Evolutionary conservation across 2,329 filamentous ascomycete genomes (phyloP).

Genomic region (Pyrenophora teres): DNA sequence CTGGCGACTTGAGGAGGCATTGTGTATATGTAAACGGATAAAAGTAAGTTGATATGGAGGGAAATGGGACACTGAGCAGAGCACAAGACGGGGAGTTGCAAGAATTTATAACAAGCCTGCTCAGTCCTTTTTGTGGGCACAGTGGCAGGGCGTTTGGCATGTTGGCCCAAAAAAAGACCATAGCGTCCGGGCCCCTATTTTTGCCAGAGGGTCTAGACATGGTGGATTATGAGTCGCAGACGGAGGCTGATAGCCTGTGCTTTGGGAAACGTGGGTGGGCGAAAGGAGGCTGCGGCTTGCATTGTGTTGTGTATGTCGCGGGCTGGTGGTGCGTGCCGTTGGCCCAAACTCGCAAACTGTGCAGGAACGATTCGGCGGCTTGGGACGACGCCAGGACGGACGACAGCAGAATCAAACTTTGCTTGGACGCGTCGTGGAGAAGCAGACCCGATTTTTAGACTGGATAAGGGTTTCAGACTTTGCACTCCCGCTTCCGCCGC

Average conservation of each 20-base stretch:
- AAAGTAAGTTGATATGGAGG: background rate
- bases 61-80: constrained; percentile 4
- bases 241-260: constrained; percentile 16
- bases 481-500: constrained; percentile 9
- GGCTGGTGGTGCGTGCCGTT: constrained; percentile 11
- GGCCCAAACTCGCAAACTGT: constrained; percentile 1
- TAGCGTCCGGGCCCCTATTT: constrained; percentile 13
- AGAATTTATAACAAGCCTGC: constrained; percentile 9
- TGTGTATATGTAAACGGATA: background rate
- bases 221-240: constrained; percentile 16
- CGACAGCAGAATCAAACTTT: too few species aligned
- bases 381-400: constrained; percentile 4
- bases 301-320: constrained; percentile 16
- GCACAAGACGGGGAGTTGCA: background rate
- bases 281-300: constrained; percentile 14
- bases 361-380: constrained; percentile 9
- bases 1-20: constrained; percentile 21
- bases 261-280: constrained; percentile 15
- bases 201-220: constrained; percentile 17
- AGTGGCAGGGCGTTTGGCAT: constrained; percentile 7
- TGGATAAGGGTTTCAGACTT: constrained; percentile 16
- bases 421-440: constrained; percentile 12
- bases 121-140: constrained; percentile 16
- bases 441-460: constrained; percentile 12
- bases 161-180: constrained; percentile 10